Evolutionary conservation across 140 eudicot species (phyloP).

Genomic region (Ambrosia hybrid): DNA sequence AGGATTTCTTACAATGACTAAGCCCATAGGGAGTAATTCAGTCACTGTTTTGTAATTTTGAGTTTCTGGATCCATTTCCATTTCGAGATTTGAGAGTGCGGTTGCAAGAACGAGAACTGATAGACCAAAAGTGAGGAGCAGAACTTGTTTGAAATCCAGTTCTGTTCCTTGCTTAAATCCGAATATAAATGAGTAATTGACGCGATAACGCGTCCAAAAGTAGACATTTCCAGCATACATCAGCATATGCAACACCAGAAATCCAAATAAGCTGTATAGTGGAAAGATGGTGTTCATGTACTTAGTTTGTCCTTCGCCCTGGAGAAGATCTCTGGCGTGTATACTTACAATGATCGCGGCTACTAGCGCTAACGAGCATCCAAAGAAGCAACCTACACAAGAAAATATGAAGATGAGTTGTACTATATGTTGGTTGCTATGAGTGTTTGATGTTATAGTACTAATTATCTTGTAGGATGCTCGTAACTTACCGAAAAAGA

Average conservation of each 20-base stretch:
- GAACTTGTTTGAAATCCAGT: constrained; percentile 54
- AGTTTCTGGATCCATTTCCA: constrained; percentile 55
- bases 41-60: constrained; percentile 37
- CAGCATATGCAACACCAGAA: constrained; percentile 55
- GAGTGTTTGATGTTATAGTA: neutral
- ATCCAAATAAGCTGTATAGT: constrained; percentile 58
- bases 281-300: constrained; percentile 73
- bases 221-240: constrained; percentile 60
- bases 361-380: constrained; percentile 63
- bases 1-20: constrained; percentile 48
- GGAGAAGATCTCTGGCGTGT: constrained; percentile 44
- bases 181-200: constrained; percentile 69
- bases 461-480: neutral
- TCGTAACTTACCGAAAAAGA: constrained; percentile 42
- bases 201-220: constrained; percentile 57
- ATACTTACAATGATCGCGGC: constrained; percentile 35
- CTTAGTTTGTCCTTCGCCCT: constrained; percentile 26
- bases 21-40: constrained; percentile 57
- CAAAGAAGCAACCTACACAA: constrained; percentile 53
- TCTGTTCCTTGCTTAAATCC: constrained; percentile 59
- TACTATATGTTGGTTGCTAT: neutral
- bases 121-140: constrained; percentile 56
- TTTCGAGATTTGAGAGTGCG: constrained; percentile 54
- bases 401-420: neutral
- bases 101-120: constrained; percentile 55